A percentile compares a stretch with the other conserved stretches of the same genome.
phyloP scores from a whole-genome alignment of 2,329 filamentous ascomycete species.

The Aciculosporium take region DNA sequence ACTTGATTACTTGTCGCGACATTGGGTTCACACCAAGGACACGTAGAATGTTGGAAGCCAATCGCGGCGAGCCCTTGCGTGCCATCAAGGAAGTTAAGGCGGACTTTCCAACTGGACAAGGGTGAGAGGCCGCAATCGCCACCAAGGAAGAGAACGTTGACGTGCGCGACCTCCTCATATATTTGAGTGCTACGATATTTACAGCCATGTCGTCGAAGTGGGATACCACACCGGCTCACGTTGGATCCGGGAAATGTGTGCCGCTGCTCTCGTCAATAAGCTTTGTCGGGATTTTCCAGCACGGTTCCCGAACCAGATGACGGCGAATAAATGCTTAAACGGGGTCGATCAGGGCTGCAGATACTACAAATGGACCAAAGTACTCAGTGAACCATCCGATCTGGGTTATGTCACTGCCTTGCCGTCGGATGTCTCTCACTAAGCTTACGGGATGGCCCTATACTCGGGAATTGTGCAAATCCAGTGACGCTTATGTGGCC shows the following conservation, averaged over 20 bases:
- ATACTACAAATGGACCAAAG: conserved; percentile 1
- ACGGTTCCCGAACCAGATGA: not conserved
- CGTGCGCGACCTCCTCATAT: conserved; percentile 3
- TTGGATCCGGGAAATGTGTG: conserved; percentile 4
- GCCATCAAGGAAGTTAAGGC: conserved; percentile 3
- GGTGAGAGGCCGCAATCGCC: conserved; percentile 2
- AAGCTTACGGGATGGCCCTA: conserved; percentile 1
- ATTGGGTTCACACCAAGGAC: not conserved
- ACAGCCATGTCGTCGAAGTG: conserved; percentile 1
- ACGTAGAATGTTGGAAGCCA: not conserved
- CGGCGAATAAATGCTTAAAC: conserved; percentile 1
- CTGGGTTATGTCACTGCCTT: conserved; percentile 2
- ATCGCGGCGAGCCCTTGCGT: not conserved
- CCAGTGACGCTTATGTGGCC: not conserved
- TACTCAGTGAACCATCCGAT: not conserved
- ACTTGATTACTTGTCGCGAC: not conserved
- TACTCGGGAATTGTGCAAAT: not conserved
- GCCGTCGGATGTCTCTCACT: conserved; percentile 1
- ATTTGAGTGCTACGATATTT: conserved; percentile 3
- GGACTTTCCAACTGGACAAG: not conserved
- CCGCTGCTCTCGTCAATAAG: not conserved
- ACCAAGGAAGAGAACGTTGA: conserved; percentile 4
- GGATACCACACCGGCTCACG: conserved; percentile 3
- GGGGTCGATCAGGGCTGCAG: conserved; percentile 4
- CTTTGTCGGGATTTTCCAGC: conserved; percentile 1